Percentiles rank a stretch among this genome's conserved stretches.
Evolutionary conservation across 306 rosid species (phyloP).

Genomic region (Sechiopsis laciniata): DNA sequence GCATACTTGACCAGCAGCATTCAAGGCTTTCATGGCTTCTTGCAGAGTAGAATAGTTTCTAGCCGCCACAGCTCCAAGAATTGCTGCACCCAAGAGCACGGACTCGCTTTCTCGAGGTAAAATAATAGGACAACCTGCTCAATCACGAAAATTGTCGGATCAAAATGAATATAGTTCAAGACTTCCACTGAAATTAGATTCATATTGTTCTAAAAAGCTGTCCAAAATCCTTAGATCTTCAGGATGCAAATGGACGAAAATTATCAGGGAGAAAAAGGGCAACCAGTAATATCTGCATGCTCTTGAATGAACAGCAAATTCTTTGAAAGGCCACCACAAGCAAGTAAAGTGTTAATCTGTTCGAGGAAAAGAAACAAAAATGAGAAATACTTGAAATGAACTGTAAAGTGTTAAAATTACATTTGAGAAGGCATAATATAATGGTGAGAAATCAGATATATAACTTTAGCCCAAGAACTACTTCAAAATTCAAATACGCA

Average conservation of each 20-base stretch:
- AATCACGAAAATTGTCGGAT: neutral
- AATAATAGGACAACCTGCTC: conserved; percentile 78
- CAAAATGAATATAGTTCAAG: neutral
- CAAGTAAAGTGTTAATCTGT: conserved; percentile 86
- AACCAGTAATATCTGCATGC: conserved; percentile 87
- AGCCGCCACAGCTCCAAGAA: conserved; percentile 85
- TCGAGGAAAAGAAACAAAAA: conserved; percentile 12
- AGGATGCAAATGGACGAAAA: conserved; percentile 2
- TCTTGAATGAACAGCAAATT: conserved; percentile 79
- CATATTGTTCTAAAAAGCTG: neutral
- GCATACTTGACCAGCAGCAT: conserved; percentile 86
- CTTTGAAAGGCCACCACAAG: conserved; percentile 93
- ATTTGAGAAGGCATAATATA: conserved; percentile 2
- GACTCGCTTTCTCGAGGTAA: conserved; percentile 92
- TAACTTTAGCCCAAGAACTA: neutral
- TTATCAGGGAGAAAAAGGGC: conserved; percentile 23
- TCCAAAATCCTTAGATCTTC: neutral
- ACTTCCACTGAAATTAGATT: neutral
- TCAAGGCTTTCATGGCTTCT: conserved; percentile 83
- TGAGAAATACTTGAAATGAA: conserved; percentile 14
- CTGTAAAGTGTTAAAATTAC: neutral
- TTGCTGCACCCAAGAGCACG: conserved; percentile 93
- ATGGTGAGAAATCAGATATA: neutral
- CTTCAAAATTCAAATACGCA: neutral
- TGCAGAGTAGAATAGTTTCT: conserved; percentile 57